Percentiles rank a stretch among this genome's conserved stretches.
Conservation (phyloP, 179 eudicot genomes). For the Vitellaria paradoxa region DNA sequence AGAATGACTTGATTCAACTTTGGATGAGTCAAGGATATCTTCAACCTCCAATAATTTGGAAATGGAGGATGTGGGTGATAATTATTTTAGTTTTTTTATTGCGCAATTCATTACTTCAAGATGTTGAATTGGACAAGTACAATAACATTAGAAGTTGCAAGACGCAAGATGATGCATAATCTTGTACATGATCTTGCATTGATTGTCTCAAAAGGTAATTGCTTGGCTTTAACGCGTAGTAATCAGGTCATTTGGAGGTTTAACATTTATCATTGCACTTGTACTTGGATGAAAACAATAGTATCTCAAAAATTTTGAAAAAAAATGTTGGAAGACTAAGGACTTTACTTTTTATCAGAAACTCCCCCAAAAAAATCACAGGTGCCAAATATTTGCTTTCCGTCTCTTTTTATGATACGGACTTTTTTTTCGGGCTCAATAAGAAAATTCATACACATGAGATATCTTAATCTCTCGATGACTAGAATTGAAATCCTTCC, state of each 20-base stretch:
- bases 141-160: neutral
- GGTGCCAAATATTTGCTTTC: neutral
- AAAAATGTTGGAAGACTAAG: neutral
- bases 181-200: conserved; percentile 21
- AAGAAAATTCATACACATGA: conserved; percentile 22
- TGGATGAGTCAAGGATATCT: too few species aligned
- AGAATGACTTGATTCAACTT: too few species aligned
- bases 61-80: too few species aligned
- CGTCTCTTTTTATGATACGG: neutral
- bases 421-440: conserved; percentile 13
- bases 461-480: conserved; percentile 24
- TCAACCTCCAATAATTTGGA: neutral
- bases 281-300: accelerated
- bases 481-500: neutral
- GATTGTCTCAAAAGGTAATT: neutral
- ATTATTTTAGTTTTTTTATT: conserved; percentile 5
- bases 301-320: neutral
- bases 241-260: neutral
- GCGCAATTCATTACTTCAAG: conserved; percentile 20
- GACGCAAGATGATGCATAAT: neutral
- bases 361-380: neutral
- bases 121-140: neutral
- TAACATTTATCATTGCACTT: neutral
- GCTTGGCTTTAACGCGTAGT: neutral
- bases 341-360: neutral